Base-by-base conservation (phyloP, 352 stramenopile species). In the Pythium aphanidermatum region DNA sequence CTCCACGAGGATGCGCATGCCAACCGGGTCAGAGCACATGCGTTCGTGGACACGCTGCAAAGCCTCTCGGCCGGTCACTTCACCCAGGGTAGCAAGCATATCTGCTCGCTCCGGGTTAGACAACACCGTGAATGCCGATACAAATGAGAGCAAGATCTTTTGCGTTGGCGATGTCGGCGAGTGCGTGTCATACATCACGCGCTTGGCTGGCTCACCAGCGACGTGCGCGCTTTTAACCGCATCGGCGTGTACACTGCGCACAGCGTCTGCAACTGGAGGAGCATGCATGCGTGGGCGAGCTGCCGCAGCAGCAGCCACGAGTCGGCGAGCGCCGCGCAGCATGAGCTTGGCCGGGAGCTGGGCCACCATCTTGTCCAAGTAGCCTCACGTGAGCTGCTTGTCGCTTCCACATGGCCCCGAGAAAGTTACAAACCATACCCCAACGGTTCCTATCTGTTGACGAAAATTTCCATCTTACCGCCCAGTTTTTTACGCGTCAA, bases 21-120 rank as follows among this genome's bases (percentile, higher is more conserved):
- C 96, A 12, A 86, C 72, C 0, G 75, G 65, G 64, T 98, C 72
- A 10, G 60, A 57, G 31, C 74, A 82, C 93, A 98, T 97, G n/a
- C 66, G 62, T 37, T 65, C 58, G 20, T 86, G 71, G 35, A 98
- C 79, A 19, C 59, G 48, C 25, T 83, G 79, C 36, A 98, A 57
- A n/a, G 93, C 88, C 12, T 95, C 70, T 4, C 62, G 67, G 1
- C 80, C 92, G 1, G 95, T 98, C 25, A 96, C 80, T 64, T 99
- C 96, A 17, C 93, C 96, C 6, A 99, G 69, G 13, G 75, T 70
- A 4, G 95, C 95, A 12, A 99, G 77, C 69, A 97, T 96, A 68
- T 99, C 96, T 19, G 75, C 92, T 24, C 95, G 84, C 39, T 96
- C 91, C 2, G 96, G 95, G 60, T 98, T 82, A 4, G 51, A 26